Percentiles rank a stretch among this genome's conserved stretches.
Conservation (phyloP, 176 grass and related monocot species). For the Metroxylon sagu region DNA sequence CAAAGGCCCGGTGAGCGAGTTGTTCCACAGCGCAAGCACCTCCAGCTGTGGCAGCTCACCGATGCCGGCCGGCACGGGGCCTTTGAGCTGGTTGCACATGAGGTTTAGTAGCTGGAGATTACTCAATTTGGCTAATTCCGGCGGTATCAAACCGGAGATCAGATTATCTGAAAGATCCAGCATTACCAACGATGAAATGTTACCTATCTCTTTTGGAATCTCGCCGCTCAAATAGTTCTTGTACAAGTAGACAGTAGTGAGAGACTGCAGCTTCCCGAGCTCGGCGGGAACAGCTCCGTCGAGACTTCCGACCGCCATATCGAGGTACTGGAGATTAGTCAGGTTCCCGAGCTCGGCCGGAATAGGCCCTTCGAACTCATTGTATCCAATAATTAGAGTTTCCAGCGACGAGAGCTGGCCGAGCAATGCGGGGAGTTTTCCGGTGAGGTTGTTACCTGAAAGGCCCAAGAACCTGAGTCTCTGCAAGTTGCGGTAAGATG, state of each 20-base stretch:
- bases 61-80: slow-evolving; percentile 48
- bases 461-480: slow-evolving; percentile 85
- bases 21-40: slow-evolving; percentile 92
- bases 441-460: slow-evolving; percentile 88
- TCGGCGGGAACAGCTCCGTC: slow-evolving; percentile 57
- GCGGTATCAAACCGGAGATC: slow-evolving; percentile 63
- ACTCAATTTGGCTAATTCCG: slow-evolving; percentile 44
- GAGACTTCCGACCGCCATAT: slow-evolving; percentile 73
- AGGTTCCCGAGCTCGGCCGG: slow-evolving; percentile 67
- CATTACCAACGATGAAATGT: slow-evolving; percentile 56
- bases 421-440: slow-evolving; percentile 50
- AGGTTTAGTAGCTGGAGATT: slow-evolving; percentile 88
- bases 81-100: slow-evolving; percentile 96
- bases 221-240: slow-evolving; percentile 67
- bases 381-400: slow-evolving; percentile 88
- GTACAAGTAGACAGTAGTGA: slow-evolving; percentile 73
- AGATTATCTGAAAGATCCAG: slow-evolving; percentile 83
- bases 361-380: slow-evolving; percentile 70
- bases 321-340: slow-evolving; percentile 67
- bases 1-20: slow-evolving; percentile 70
- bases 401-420: slow-evolving; percentile 69
- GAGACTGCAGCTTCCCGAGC: slow-evolving; percentile 43
- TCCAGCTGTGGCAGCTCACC: slow-evolving; percentile 64
- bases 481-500: slow-evolving; percentile 46
- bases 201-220: slow-evolving; percentile 73